phyloP scores from a whole-genome alignment of 768 basidiomycete genomes.

The Boletus reticulatus region DNA sequence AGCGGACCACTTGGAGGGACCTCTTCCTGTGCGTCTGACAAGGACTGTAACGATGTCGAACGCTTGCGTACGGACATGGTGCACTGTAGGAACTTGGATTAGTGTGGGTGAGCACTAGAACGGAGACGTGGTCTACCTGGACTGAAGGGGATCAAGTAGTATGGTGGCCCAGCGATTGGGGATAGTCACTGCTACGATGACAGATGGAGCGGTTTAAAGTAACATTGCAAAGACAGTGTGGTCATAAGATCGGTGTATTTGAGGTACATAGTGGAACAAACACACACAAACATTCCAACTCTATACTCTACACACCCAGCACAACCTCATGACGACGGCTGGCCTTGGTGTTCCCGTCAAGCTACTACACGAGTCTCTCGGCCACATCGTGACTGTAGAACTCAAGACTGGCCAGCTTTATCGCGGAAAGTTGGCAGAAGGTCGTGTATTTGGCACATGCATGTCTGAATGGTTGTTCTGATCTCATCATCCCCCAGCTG shows the following conservation, averaged over 20 bases:
- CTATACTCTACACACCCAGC: neutral
- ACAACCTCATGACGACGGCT: constrained; percentile 38
- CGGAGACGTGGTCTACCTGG: neutral
- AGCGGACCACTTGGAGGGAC: constrained; percentile 34
- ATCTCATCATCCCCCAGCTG: constrained; percentile 56
- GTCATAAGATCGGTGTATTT: neutral
- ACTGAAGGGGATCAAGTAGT: neutral
- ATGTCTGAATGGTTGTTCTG: constrained; percentile 14
- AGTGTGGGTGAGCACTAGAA: neutral
- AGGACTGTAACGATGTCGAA: constrained; percentile 21
- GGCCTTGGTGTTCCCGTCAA: constrained; percentile 94
- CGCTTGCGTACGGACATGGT: constrained; percentile 21
- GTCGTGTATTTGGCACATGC: constrained; percentile 33
- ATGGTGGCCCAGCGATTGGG: neutral
- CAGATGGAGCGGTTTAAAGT: neutral
- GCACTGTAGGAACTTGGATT: neutral
- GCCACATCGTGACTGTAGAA: constrained; percentile 97
- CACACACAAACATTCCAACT: constrained; percentile 12
- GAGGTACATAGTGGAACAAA: constrained; percentile 11
- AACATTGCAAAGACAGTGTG: neutral
- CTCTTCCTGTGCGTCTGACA: constrained; percentile 9
- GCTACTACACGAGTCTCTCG: constrained; percentile 92
- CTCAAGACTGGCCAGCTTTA: constrained; percentile 97
- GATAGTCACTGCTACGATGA: neutral
- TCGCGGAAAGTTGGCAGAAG: constrained; percentile 95